These are phyloP conservation scores for Gossypium gossypioides DNA, from an alignment of 441 rosid species.

Conservation along the genomic window DNA sequence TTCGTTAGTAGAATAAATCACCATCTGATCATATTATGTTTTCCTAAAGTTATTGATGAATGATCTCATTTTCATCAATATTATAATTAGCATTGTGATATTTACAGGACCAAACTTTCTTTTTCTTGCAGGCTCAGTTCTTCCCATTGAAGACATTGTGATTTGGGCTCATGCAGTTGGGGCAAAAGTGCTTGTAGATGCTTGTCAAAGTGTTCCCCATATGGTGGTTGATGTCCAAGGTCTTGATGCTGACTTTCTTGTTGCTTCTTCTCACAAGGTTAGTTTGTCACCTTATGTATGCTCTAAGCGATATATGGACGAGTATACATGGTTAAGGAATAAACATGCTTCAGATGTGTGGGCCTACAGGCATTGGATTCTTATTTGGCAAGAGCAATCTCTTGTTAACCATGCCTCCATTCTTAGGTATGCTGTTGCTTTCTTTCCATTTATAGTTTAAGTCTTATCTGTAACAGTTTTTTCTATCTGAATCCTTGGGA, in stretches of 20 bases:
- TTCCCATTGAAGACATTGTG: conserved; percentile 65
- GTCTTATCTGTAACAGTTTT: conserved; percentile 5
- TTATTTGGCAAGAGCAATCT: conserved; percentile 73
- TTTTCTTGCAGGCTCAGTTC: conserved; percentile 56
- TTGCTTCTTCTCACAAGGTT: conserved; percentile 98
- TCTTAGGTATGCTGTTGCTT: conserved; percentile 52
- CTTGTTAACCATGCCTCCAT: conserved; percentile 80
- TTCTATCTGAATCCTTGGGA: background rate
- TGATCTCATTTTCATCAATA: background rate
- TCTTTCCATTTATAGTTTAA: background rate
- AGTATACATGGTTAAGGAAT: conserved; percentile 43
- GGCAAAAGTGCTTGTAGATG: conserved; percentile 86
- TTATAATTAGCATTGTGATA: background rate
- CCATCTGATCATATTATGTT: background rate
- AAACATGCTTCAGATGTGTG: conserved; percentile 98
- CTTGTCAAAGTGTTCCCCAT: conserved; percentile 95
- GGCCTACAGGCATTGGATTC: conserved; percentile 99
- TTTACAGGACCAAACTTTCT: background rate
- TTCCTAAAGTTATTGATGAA: background rate
- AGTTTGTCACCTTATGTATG: conserved; percentile 26
- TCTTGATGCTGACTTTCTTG: conserved; percentile 80
- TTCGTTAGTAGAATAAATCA: background rate
- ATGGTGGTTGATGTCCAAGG: conserved; percentile 78
- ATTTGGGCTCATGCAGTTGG: conserved; percentile 65
- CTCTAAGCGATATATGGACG: conserved; percentile 17